A percentile compares a stretch with the other conserved stretches of the same genome.
These are phyloP conservation scores for Blastobotrys attinorum DNA, from an alignment of 805 yeast species.

Conservation along the genomic window DNA sequence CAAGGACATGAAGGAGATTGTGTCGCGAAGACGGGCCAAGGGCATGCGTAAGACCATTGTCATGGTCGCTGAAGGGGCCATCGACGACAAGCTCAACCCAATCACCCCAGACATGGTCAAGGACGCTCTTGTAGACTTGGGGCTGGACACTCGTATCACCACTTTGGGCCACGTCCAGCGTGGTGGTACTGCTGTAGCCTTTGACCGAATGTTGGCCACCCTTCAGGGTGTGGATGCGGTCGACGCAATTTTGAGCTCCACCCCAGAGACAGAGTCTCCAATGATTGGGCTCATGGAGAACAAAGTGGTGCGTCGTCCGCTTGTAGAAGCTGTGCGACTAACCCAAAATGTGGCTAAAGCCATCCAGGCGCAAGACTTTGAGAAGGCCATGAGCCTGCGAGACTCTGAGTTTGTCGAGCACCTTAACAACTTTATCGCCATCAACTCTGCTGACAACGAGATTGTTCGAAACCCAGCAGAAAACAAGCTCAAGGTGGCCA, in stretches of 20 bases:
- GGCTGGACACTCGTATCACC: constrained; percentile 91
- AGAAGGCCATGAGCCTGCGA: constrained; percentile 77
- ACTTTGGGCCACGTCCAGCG: constrained; percentile 97
- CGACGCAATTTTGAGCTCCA: constrained; percentile 77
- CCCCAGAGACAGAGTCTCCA: constrained; percentile 90
- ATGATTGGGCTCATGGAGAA: constrained; percentile 87
- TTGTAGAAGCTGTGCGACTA: constrained; percentile 81
- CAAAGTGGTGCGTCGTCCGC: constrained; percentile 73
- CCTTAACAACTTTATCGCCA: constrained; percentile 60
- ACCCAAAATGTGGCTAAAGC: constrained; percentile 91
- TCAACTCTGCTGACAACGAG: constrained; percentile 61
- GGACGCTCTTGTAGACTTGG: constrained; percentile 72
- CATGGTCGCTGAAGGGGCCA: constrained; percentile 97
- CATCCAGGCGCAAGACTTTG: constrained; percentile 69
- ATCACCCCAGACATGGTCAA: constrained; percentile 76
- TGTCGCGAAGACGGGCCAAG: constrained; percentile 66
- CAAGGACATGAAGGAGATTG: constrained; percentile 66
- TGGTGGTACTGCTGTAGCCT: constrained; percentile 98
- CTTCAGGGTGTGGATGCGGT: constrained; percentile 98
- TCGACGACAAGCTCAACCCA: constrained; percentile 71
- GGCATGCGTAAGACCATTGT: constrained; percentile 95
- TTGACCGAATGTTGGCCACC: constrained; percentile 85
- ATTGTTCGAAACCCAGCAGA: constrained; percentile 50
- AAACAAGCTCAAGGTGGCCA: constrained; percentile 66
- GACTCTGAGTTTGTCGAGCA: constrained; percentile 84